phyloP scores from a whole-genome alignment of 176 grass and related monocot species.

The Lolium multiflorum region DNA sequence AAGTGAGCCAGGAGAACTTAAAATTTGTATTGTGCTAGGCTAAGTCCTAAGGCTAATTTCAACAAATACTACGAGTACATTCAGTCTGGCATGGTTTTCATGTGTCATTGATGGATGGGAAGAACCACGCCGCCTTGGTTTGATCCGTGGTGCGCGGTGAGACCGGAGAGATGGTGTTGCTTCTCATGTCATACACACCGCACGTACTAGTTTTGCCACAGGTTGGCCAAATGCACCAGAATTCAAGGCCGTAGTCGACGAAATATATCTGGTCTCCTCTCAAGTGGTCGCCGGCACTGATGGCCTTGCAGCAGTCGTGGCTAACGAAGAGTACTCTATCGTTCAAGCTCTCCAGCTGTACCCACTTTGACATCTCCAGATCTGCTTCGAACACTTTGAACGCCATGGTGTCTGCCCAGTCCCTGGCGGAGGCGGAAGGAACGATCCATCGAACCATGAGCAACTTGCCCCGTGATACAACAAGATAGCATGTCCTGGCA shows the following conservation, averaged over 20 bases:
- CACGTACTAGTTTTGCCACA: not conserved
- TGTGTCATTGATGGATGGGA: not conserved
- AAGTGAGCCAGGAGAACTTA: too few species aligned
- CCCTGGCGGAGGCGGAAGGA: not conserved
- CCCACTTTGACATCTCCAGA: not conserved
- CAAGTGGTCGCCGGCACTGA: not conserved
- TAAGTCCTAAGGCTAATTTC: too few species aligned
- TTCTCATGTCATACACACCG: conserved; percentile 7
- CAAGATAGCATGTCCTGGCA: not conserved
- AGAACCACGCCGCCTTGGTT: not conserved
- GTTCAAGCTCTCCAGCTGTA: not conserved
- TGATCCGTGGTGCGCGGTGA: not conserved
- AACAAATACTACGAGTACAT: too few species aligned
- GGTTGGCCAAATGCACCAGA: not conserved
- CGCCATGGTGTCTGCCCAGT: not conserved
- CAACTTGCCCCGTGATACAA: not conserved
- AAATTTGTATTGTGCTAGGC: too few species aligned
- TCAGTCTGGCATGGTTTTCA: not conserved
- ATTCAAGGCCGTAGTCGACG: conserved; percentile 13
- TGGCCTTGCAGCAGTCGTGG: not conserved
- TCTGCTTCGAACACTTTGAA: conserved; percentile 7
- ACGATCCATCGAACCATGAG: not conserved
- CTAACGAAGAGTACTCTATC: not conserved
- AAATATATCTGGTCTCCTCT: conserved; percentile 8
- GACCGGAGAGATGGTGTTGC: not conserved